Percentiles rank a stretch among this genome's conserved stretches.
Evolutionary conservation across 257 asterid genomes (phyloP).

Genomic region (Primulina huaijiensis): DNA sequence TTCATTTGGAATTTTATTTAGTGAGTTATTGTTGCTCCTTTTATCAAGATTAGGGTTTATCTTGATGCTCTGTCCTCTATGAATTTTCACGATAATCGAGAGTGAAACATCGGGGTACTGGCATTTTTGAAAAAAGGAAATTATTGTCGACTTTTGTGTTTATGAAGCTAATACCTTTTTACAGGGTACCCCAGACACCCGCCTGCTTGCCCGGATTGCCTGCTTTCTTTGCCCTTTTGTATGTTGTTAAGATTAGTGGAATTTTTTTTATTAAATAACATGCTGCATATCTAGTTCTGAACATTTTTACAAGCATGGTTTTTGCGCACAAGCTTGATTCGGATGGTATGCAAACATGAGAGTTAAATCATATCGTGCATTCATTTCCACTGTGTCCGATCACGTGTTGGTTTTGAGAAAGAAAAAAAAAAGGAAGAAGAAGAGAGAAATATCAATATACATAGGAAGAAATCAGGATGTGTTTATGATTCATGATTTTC

Average conservation of each 20-base stretch:
- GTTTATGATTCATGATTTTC: not conserved
- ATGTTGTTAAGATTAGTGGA: not conserved
- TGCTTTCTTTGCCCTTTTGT: not conserved
- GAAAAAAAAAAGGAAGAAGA: no score
- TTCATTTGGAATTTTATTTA: no score
- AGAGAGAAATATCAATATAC: no score
- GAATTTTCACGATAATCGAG: not conserved
- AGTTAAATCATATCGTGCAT: not conserved
- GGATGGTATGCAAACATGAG: not conserved
- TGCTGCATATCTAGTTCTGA: not conserved
- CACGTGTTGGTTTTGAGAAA: not conserved
- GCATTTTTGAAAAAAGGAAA: not conserved
- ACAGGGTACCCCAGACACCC: no score
- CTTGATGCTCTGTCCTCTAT: not conserved
- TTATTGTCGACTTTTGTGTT: not conserved
- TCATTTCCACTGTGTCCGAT: not conserved
- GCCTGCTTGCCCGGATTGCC: not conserved
- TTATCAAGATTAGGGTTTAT: not conserved
- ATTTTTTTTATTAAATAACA: not conserved
- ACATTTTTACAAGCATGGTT: not conserved
- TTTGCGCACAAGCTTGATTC: not conserved
- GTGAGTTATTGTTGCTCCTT: no score
- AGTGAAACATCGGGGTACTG: not conserved
- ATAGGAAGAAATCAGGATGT: no score
- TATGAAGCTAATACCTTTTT: not conserved